Evolutionary conservation across 495 filamentous ascomycete species (phyloP).

Genomic region (Trichocladium uniseriatum): DNA sequence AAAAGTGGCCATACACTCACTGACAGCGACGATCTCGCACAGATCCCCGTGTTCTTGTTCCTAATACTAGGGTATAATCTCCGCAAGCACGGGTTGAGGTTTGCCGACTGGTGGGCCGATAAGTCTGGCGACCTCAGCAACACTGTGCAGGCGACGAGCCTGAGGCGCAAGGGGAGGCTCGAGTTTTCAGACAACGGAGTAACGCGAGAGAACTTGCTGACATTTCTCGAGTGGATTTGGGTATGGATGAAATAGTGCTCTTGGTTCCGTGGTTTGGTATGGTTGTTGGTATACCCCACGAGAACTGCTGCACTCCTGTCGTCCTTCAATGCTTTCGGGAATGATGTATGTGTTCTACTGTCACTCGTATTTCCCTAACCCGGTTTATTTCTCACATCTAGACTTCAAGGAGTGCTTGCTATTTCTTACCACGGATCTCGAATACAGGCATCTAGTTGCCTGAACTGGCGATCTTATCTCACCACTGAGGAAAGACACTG

Average conservation of each 20-base stretch:
- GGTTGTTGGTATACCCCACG: neutral
- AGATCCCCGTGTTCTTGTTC: constrained; percentile 29
- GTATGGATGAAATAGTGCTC: constrained; percentile 27
- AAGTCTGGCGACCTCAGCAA: constrained; percentile 29
- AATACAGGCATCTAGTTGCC: too few relatives aligned
- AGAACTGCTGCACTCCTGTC: too few relatives aligned
- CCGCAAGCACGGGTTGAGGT: constrained; percentile 24
- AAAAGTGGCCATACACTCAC: too few relatives aligned
- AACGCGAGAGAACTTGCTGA: constrained; percentile 19
- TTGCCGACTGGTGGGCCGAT: constrained; percentile 26
- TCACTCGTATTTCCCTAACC: too few relatives aligned
- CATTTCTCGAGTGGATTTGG: constrained; percentile 28
- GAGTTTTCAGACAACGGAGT: constrained; percentile 25
- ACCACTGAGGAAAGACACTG: too few relatives aligned
- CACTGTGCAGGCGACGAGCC: constrained; percentile 24
- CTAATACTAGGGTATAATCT: constrained; percentile 29
- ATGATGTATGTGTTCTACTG: too few relatives aligned
- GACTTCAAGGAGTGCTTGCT: too few relatives aligned
- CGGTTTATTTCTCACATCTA: too few relatives aligned
- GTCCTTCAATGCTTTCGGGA: neutral
- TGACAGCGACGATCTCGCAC: neutral
- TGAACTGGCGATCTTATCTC: too few relatives aligned
- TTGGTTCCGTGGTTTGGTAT: too few relatives aligned
- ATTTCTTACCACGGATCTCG: too few relatives aligned
- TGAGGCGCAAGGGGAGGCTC: constrained; percentile 25